These are phyloP conservation scores for Discostella pseudostelligera DNA, from an alignment of 108 stramenopile genomes.

Conservation along the genomic window DNA sequence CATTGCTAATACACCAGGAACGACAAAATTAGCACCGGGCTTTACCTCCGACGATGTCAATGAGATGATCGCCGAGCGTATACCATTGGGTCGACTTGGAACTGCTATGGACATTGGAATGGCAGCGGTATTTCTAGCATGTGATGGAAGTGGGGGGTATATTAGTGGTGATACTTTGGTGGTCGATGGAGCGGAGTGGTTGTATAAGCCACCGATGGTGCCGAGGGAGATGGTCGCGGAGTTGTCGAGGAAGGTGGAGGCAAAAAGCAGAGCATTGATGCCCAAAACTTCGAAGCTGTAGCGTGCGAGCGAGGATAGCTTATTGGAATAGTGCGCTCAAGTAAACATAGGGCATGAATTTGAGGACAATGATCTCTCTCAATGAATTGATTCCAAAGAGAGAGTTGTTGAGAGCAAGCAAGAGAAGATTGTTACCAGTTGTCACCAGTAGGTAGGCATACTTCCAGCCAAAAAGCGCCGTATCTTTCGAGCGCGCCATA, in stretches of 20 bases:
- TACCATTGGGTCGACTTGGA: slow-evolving; percentile 79
- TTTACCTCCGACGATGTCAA: slow-evolving; percentile 45
- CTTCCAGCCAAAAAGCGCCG: too few species aligned
- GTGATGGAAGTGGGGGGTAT: slow-evolving; percentile 56
- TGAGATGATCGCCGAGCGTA: slow-evolving; percentile 62
- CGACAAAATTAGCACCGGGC: slow-evolving; percentile 87
- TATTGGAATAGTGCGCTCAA: too few species aligned
- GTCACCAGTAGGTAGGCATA: too few species aligned
- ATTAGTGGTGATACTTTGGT: slow-evolving; percentile 77
- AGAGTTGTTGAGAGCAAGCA: too few species aligned
- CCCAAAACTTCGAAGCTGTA: slow-evolving; percentile 44
- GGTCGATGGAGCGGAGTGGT: slow-evolving; percentile 84
- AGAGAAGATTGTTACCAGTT: too few species aligned
- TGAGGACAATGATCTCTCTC: slow-evolving; percentile 1
- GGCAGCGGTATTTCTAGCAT: slow-evolving; percentile 74
- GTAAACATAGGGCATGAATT: too few species aligned
- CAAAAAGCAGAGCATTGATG: slow-evolving; percentile 53
- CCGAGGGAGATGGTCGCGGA: slow-evolving; percentile 77
- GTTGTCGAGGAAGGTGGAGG: slow-evolving; percentile 70
- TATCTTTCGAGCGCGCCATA: too few species aligned
- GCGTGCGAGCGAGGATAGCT: too few species aligned
- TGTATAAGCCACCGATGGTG: slow-evolving; percentile 76
- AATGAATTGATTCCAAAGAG: too few species aligned
- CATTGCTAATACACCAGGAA: slow-evolving; percentile 91
- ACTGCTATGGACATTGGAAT: slow-evolving; percentile 77